Percentiles rank a stretch among this genome's conserved stretches.
Conservation (phyloP, 2,329 filamentous ascomycete genomes). For the Alternaria gaisen region DNA sequence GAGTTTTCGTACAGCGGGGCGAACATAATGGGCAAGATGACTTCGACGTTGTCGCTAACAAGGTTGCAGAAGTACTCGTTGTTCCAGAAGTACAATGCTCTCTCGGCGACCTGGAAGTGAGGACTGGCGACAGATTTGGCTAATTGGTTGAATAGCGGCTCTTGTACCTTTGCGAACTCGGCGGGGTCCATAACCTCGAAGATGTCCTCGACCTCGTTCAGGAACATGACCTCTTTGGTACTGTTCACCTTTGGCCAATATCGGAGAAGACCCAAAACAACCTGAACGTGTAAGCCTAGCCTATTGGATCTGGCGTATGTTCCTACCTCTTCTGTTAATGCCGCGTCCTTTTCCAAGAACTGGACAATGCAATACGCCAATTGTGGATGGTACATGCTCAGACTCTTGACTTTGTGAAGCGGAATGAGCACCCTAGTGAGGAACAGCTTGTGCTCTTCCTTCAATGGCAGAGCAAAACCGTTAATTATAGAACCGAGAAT, state of each 20-base stretch:
- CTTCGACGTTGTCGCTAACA: constrained; percentile 98
- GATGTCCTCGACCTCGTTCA: constrained; percentile 99
- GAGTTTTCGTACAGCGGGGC: constrained; percentile 98
- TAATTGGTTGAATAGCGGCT: constrained; percentile 95
- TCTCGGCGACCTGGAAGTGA: constrained; percentile 98
- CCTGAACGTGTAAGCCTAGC: constrained; percentile 60
- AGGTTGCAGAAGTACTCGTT: constrained; percentile 99
- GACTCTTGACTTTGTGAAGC: constrained; percentile 95
- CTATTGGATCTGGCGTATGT: constrained; percentile 10
- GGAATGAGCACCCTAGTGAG: constrained; percentile 91
- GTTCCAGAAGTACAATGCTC: constrained; percentile 99
- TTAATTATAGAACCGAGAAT: constrained; percentile 99
- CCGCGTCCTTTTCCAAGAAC: constrained; percentile 97
- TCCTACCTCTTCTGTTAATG: constrained; percentile 90
- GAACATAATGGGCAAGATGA: constrained; percentile 99
- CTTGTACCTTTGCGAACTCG: constrained; percentile 98
- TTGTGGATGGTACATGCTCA: constrained; percentile 99
- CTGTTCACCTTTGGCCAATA: constrained; percentile 99
- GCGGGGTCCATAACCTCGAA: constrained; percentile 99
- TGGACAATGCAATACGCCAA: constrained; percentile 99
- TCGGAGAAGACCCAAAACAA: constrained; percentile 90
- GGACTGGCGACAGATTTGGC: constrained; percentile 98
- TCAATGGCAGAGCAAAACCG: constrained; percentile 93
- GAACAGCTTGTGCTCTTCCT: constrained; percentile 99
- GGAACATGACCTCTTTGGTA: constrained; percentile 99